Evolutionary conservation across 2,329 filamentous ascomycete species (phyloP).

Genomic region (Bipolaris oryzae): DNA sequence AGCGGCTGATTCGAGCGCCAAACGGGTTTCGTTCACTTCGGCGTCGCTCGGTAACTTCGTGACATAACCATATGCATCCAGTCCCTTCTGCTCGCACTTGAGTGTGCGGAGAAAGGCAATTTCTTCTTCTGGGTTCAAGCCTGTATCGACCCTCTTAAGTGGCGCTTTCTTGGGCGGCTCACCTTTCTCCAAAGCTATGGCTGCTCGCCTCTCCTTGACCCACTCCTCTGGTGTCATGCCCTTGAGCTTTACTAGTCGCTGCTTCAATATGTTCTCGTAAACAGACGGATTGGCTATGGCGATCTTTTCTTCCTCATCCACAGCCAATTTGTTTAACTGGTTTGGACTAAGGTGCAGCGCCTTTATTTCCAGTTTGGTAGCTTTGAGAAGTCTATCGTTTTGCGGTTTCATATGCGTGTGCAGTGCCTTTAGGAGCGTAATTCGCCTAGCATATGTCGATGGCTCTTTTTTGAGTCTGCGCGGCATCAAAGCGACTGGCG

Average conservation of each 20-base stretch:
- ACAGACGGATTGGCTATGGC: constrained; percentile 71
- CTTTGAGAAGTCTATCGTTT: constrained; percentile 66
- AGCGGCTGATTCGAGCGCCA: constrained; percentile 68
- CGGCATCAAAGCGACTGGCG: constrained; percentile 63
- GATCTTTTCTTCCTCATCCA: constrained; percentile 79
- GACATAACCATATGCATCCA: constrained; percentile 79
- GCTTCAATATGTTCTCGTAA: constrained; percentile 85
- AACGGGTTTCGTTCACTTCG: constrained; percentile 69
- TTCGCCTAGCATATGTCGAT: constrained; percentile 43
- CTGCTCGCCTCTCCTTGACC: constrained; percentile 63
- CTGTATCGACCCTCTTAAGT: constrained; percentile 68
- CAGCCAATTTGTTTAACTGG: constrained; percentile 68
- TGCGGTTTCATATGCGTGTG: constrained; percentile 70
- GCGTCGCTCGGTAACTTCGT: constrained; percentile 67
- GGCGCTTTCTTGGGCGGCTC: constrained; percentile 48
- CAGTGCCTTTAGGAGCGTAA: constrained; percentile 61
- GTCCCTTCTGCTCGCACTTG: constrained; percentile 65
- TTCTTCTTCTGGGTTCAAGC: constrained; percentile 71
- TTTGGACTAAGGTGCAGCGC: constrained; percentile 67
- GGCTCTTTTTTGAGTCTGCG: constrained; percentile 63
- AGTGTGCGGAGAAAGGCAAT: constrained; percentile 53
- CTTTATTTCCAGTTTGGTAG: constrained; percentile 57
- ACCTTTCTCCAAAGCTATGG: constrained; percentile 32
- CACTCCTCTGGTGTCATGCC: constrained; percentile 76
- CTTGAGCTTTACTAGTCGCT: constrained; percentile 75